These are phyloP conservation scores for Candida chauliodis DNA, from an alignment of 805 yeast genomes.

Conservation along the genomic window DNA sequence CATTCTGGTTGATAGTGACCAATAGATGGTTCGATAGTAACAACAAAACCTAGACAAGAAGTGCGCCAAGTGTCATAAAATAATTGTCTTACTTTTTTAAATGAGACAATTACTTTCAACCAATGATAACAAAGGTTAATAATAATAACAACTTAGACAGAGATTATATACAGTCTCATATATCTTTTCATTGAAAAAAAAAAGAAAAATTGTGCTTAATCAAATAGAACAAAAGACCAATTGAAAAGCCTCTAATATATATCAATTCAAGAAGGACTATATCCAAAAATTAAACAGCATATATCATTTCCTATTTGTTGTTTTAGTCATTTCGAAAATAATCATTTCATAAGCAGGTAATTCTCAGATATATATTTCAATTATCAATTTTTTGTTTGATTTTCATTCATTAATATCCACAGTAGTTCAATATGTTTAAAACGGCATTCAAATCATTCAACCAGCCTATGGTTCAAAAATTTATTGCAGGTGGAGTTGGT, in stretches of 20 bases:
- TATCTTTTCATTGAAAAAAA: conserved; percentile 5
- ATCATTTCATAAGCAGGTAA: not conserved
- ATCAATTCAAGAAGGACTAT: not conserved
- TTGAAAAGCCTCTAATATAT: conserved; percentile 4
- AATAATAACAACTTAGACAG: conserved; percentile 23
- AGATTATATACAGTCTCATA: conserved; percentile 7
- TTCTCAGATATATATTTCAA: not conserved
- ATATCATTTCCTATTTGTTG: not conserved
- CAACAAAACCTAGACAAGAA: no score
- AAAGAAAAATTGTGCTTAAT: conserved; percentile 2
- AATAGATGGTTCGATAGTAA: no score
- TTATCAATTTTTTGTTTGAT: conserved; percentile 2
- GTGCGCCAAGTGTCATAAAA: not conserved
- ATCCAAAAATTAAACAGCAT: no score
- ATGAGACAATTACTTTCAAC: conserved; percentile 39
- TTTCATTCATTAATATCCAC: not conserved
- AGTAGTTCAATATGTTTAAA: conserved; percentile 6
- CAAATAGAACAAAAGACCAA: conserved; percentile 3
- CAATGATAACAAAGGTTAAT: conserved; percentile 39
- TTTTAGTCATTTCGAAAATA: no score
- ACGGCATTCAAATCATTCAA: conserved; percentile 11
- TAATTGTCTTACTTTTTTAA: not conserved
- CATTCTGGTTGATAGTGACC: no score
- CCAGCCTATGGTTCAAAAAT: conserved; percentile 38
- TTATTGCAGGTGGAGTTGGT: conserved; percentile 63